These are phyloP conservation scores for Gomphus bonarii DNA, from an alignment of 1,284 basidiomycete genomes.

Conservation along the genomic window DNA sequence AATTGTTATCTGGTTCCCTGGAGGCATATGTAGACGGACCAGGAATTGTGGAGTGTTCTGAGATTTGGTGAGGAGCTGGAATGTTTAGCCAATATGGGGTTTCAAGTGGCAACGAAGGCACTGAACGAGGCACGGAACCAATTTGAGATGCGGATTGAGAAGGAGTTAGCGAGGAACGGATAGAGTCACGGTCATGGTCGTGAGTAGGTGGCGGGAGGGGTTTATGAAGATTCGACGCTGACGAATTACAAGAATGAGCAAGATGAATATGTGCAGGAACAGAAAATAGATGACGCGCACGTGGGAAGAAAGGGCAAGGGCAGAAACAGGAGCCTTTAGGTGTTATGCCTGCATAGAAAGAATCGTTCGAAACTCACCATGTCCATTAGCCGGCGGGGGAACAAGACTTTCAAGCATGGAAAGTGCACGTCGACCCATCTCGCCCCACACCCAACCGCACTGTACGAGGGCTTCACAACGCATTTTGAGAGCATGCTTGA, in stretches of 20 bases:
- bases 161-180: slow-evolving; percentile 41
- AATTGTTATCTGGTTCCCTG: slow-evolving; percentile 17
- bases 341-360: neutral
- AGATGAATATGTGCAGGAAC: neutral
- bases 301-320: slow-evolving; percentile 5
- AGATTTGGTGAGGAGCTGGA: slow-evolving; percentile 39
- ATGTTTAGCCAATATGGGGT: slow-evolving; percentile 24
- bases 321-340: neutral
- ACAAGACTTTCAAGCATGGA: neutral
- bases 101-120: slow-evolving; percentile 14
- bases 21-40: neutral
- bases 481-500: slow-evolving; percentile 48
- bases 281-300: slow-evolving; percentile 3
- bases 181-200: slow-evolving; percentile 23
- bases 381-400: slow-evolving; percentile 14
- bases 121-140: slow-evolving; percentile 3
- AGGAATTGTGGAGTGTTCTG: slow-evolving; percentile 12
- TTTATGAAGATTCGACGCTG: slow-evolving; percentile 2
- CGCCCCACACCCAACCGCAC: slow-evolving; percentile 55
- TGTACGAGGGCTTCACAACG: slow-evolving; percentile 55
- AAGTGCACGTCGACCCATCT: slow-evolving; percentile 36
- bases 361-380: slow-evolving; percentile 17
- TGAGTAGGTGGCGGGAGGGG: slow-evolving; percentile 17
- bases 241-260: slow-evolving; percentile 1
- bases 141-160: slow-evolving; percentile 60